Base-by-base conservation (phyloP, 441 rosid genomes). In the Gossypium schwendimanii region DNA sequence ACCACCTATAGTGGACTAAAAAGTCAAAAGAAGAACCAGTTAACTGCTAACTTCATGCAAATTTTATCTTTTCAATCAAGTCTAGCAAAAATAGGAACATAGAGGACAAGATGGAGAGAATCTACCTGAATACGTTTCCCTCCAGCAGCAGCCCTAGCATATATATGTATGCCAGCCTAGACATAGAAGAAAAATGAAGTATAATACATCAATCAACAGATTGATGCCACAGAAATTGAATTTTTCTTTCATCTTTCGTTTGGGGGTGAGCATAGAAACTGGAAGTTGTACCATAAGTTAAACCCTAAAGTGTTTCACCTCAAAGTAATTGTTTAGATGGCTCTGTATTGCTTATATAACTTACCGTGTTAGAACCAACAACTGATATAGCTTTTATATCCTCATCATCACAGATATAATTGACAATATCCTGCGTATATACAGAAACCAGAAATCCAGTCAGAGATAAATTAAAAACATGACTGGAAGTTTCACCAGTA, bases 341-440 rank as follows among this genome's bases (percentile, higher is more conserved):
- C 6, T 31, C 33, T 31, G 33, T 31, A 31, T 31, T 31, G 33
- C 33, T 31, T 0, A 4, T 31, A 36, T 74, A 67, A 76, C 84
- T 81, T 77, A 85, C 87, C 1, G 71, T 63, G 58, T 71, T 75
- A 28, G 84, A 57, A 75, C 84, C 85, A 75, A 76, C 67, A 9
- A 81, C 81, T 8, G 87, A 77, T 49, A 85, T 45, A 28, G 89
- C 84, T 77, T 78, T 83, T 55, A 83, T 80, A 50, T 85, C 89
- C 64, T 83, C 85, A 68, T 85, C 84, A 64, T 85, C 85, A 58
- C 82, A 85, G 55, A 85, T 83, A 59, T 74, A 62, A 69, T 81
- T 75, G 49, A 75, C 33, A 55, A 83, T 81, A 45, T 83, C 88
- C 88, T 85, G 84, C 55, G 15, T 76, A 76, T 23, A 60, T 47